Percentiles rank a stretch among this genome's conserved stretches.
These are phyloP conservation scores for Epichloe uncinata DNA, from an alignment of 2,329 filamentous ascomycete species.

Conservation along the genomic window DNA sequence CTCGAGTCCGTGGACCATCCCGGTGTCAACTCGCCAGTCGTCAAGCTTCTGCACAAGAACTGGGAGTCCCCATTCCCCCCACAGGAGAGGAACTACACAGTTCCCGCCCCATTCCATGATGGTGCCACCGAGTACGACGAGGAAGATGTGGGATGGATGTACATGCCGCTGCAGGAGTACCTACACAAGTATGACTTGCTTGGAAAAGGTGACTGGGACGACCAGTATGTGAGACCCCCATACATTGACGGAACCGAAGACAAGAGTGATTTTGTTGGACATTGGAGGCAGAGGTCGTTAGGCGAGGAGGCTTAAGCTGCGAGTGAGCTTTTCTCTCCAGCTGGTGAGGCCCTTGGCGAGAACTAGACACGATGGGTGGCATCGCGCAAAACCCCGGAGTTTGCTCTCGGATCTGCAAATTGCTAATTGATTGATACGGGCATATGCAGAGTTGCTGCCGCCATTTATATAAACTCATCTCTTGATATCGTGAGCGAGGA, in stretches of 20 bases:
- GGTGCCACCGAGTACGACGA: not conserved
- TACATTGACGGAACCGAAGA: not conserved
- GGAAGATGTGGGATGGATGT: constrained; percentile 1
- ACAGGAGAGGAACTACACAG: not conserved
- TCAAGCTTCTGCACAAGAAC: not conserved
- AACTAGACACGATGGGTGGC: too few relatives aligned
- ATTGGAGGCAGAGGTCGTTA: not conserved
- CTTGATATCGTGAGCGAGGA: too few relatives aligned
- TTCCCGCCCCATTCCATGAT: not conserved
- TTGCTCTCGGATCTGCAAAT: too few relatives aligned
- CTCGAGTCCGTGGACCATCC: not conserved
- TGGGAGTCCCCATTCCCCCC: not conserved
- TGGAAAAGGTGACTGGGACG: not conserved
- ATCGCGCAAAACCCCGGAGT: too few relatives aligned
- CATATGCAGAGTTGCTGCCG: too few relatives aligned
- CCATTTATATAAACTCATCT: too few relatives aligned
- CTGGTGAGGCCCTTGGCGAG: too few relatives aligned
- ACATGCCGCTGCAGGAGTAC: not conserved
- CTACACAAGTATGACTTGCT: not conserved
- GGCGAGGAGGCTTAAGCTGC: not conserved
- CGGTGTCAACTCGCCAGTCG: not conserved
- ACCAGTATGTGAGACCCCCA: not conserved
- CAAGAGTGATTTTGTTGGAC: not conserved
- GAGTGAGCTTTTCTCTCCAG: not conserved
- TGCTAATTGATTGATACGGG: too few relatives aligned